Evolutionary conservation across 495 filamentous ascomycete genomes (phyloP).

Genomic region (Oleoguttula mirabilis): DNA sequence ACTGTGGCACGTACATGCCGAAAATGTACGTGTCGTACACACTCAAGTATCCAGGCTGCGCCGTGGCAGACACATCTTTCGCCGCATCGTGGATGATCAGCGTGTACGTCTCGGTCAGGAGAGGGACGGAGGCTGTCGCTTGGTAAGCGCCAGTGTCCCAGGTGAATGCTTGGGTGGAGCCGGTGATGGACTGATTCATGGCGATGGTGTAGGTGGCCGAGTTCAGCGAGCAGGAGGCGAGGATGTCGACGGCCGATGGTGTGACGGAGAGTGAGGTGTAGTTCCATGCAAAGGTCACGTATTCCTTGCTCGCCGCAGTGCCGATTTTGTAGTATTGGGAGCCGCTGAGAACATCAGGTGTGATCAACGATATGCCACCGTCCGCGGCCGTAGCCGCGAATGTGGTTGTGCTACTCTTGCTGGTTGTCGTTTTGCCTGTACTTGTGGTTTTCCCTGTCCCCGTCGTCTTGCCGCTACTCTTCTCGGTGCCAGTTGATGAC

Average conservation of each 20-base stretch:
- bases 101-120: conserved; percentile 70
- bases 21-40: conserved; percentile 54
- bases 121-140: conserved; percentile 39
- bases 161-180: conserved; percentile 42
- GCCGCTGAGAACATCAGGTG: conserved; percentile 46
- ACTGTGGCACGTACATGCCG: conserved; percentile 65
- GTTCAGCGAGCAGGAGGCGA: conserved; percentile 64
- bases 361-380: conserved; percentile 74
- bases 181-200: conserved; percentile 46
- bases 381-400: conserved; percentile 43
- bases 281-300: conserved; percentile 84
- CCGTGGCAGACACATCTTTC: conserved; percentile 45
- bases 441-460: conserved; percentile 18
- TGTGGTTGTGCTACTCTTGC: conserved; percentile 24
- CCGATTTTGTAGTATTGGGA: conserved; percentile 71
- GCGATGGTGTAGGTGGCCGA: conserved; percentile 54
- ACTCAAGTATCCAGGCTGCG: conserved; percentile 61
- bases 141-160: conserved; percentile 78
- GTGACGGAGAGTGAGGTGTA: conserved; percentile 76
- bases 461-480: background rate
- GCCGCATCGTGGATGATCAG: conserved; percentile 70
- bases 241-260: conserved; percentile 67
- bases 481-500: conserved; percentile 1
- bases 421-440: conserved; percentile 15
- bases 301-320: too few relatives aligned